Conservation (phyloP, 2,329 filamentous ascomycete species). For the Claviceps sp. region DNA sequence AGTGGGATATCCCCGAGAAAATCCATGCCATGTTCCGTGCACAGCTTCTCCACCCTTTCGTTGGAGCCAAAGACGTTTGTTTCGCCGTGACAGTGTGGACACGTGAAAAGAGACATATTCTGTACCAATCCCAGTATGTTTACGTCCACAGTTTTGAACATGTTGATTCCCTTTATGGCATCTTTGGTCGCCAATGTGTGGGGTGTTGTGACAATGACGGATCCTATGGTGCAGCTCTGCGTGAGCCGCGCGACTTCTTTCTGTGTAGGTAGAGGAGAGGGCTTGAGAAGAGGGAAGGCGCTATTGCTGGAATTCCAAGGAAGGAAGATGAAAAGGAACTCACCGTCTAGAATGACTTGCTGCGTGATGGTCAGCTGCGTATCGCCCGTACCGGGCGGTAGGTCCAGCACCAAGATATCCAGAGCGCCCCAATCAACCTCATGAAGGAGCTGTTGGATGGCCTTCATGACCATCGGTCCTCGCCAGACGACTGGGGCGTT, state of each 20-base stretch:
- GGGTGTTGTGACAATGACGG: conserved; percentile 82
- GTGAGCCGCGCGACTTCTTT: not conserved
- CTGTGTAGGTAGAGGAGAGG: not conserved
- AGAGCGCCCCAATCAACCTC: conserved; percentile 88
- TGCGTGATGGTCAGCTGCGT: conserved; percentile 95
- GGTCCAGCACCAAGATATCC: conserved; percentile 77
- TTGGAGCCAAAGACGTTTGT: conserved; percentile 62
- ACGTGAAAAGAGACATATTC: conserved; percentile 80
- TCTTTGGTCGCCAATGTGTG: conserved; percentile 89
- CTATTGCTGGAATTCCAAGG: not conserved
- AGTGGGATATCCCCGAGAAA: conserved; percentile 82
- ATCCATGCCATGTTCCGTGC: conserved; percentile 58
- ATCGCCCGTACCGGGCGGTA: conserved; percentile 90
- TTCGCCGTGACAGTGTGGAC: conserved; percentile 61
- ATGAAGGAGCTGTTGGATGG: conserved; percentile 85
- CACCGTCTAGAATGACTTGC: conserved; percentile 77
- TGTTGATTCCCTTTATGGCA: conserved; percentile 78
- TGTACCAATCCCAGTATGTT: conserved; percentile 78
- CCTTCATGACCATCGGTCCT: conserved; percentile 95
- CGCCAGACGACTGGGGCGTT: conserved; percentile 84
- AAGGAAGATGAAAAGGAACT: conserved; percentile 9
- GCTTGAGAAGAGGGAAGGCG: too few species aligned
- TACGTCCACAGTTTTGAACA: conserved; percentile 78
- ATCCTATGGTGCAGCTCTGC: conserved; percentile 31
- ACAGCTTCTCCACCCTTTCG: conserved; percentile 54